Base-by-base conservation (phyloP, 2,329 filamentous ascomycete genomes). In the Phyllosticta citrichinensis region DNA sequence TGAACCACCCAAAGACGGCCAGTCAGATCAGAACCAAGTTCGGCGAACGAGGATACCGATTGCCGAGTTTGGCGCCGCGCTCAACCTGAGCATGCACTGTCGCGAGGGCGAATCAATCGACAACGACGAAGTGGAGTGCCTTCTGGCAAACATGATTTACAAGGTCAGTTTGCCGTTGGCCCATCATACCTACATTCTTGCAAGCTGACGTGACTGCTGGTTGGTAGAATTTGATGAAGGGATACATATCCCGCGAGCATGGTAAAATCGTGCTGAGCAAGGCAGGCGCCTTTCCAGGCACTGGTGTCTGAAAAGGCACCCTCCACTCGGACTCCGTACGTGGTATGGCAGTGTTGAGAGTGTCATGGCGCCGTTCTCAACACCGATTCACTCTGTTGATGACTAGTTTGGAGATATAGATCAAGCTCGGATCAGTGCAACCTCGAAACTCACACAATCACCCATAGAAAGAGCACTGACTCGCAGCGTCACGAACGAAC, bases 91-190 rank as follows among this genome's bases (percentile, higher is more conserved):
- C 58, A 86, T 83, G 65, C 76, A 76, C 65, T 80, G 77, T 68
- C 72, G 76, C 65, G 70, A 75, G 64, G 74, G 78, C 68, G 75
- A 88, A 70, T 76, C 80, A 35, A 79, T 95, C 35, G 94, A 97
- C 67, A 81, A 83, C 33, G 95, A 99, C 70, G 94, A 99, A 74
- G 92, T 97, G 3, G 95, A 99, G 74, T 99, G 94, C 73, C 77
- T 97, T 68, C 72, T 99, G 69, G 91, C 94, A 27, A 97, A 97
- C 72, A 89, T 97, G 83, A 96, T 99, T 64, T 99, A 97, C 80
- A 99, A 97, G 85, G 93, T 96, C 75, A 63, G 79, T 75, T 17
- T n/a, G 14, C 12, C 11, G 2, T 30, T 11, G 25, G 20, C 12
- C 3, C 14, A 12, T 12, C 12, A n/a, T 3, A 33, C 8, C 2